Base-by-base conservation (phyloP, 495 filamentous ascomycete genomes). In the Penicillium salamii region DNA sequence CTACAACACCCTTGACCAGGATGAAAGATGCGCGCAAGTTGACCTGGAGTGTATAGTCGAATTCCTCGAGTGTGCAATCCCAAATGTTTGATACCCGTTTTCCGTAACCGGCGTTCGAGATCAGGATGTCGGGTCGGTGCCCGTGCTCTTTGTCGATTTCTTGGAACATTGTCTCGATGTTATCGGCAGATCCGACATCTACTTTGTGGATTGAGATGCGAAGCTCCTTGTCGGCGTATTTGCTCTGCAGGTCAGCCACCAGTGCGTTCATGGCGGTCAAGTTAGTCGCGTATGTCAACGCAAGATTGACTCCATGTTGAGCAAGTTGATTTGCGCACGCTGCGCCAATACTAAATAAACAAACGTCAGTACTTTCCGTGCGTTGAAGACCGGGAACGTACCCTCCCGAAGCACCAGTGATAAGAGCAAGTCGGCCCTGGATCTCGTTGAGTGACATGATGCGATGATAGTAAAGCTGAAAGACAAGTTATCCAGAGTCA, bases 341-440 rank as follows among this genome's bases (percentile, higher is more conserved):
- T 45, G 78, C 74, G 11, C 84, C 84, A 36, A 87, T 84, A 24
- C 80, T 85, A 49, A 12, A 5, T 13, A 9, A 26, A 26, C 4
- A 26, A 4, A 3, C 3, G 23, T 8, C 8, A 26, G 23, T 26
- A 26, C 23, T n/a, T n/a, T n/a, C n/a, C n/a, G n/a, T n/a, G 23
- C 23, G 23, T 26, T 26, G 23, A 0, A 2, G 5, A 12, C 13
- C 32, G 20, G 28, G 3, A 12, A 49, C 67, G 54, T 75, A 84
- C 82, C 83, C 82, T 62, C 82, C 82, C 23, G 82, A 85, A 52
- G 82, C 83, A 17, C 83, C 83, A 3, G 83, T 86, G 50, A 86
- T 76, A 5, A 86, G 75, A 49, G 80, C 82, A 14, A 86, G 69
- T 36, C 79, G 77, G 52, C 81, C 82, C 15, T 58, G 65, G 45